Percentiles rank a stretch among this genome's conserved stretches.
These are phyloP conservation scores for Saccharomyces hybrid DNA, from an alignment of 1,139 yeast species.

Conservation along the genomic window DNA sequence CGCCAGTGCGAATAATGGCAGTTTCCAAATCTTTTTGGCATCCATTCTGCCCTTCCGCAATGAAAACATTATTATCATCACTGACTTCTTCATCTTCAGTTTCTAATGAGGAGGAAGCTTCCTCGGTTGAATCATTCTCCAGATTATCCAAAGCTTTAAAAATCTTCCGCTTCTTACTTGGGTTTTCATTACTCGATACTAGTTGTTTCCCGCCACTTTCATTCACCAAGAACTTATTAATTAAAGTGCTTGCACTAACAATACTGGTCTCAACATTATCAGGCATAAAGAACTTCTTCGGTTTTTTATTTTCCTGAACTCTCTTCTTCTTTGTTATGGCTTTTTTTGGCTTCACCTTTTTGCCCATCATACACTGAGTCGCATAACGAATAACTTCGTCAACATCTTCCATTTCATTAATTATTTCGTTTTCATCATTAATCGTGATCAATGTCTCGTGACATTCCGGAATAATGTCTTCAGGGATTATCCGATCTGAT, in stretches of 20 bases:
- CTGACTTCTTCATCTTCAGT: conserved; percentile 1
- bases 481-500: conserved; percentile 64
- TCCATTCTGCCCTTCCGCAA: background rate
- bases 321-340: conserved; percentile 10
- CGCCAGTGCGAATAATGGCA: background rate
- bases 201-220: conserved; percentile 5
- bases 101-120: conserved; percentile 1
- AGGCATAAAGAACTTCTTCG: conserved; percentile 62
- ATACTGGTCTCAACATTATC: conserved; percentile 70
- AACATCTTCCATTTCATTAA: conserved; percentile 50
- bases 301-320: conserved; percentile 16
- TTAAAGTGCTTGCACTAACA: conserved; percentile 45
- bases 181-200: background rate
- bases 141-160: background rate
- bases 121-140: background rate
- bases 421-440: conserved; percentile 59
- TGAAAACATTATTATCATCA: background rate
- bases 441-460: conserved; percentile 51
- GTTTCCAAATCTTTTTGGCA: background rate
- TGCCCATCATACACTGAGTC: conserved; percentile 36
- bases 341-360: conserved; percentile 15
- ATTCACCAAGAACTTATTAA: conserved; percentile 27
- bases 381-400: conserved; percentile 67
- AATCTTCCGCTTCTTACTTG: background rate
- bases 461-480: conserved; percentile 44